Conservation (phyloP, 371 early-diverging fungal species). For the Phascolomyces articulosus region DNA sequence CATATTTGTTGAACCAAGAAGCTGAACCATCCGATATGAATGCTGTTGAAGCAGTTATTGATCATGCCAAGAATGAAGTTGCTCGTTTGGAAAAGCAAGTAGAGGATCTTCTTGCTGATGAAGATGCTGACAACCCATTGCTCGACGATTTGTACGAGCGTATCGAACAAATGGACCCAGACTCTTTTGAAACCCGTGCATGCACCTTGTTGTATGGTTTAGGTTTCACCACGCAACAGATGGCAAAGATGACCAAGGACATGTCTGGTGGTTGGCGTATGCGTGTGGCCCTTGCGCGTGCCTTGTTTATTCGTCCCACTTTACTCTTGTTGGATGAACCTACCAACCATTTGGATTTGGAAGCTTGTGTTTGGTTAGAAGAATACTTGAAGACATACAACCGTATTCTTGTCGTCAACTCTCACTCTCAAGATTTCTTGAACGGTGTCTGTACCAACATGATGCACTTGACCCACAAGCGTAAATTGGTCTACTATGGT, state of each 20-base stretch:
- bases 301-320: constrained; percentile 95
- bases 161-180: constrained; percentile 89
- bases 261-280: constrained; percentile 99
- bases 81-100: constrained; percentile 88
- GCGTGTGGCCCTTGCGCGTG: constrained; percentile 97
- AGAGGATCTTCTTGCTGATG: constrained; percentile 85
- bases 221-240: constrained; percentile 88
- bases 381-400: constrained; percentile 94
- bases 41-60: constrained; percentile 91
- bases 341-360: constrained; percentile 97
- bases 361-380: constrained; percentile 98
- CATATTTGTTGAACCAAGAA: constrained; percentile 94
- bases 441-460: constrained; percentile 98
- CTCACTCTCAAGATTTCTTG: constrained; percentile 99
- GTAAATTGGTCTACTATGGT: constrained; percentile 91
- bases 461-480: constrained; percentile 86
- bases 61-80: constrained; percentile 87
- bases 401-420: constrained; percentile 94
- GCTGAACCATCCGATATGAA: constrained; percentile 91
- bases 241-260: constrained; percentile 89
- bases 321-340: constrained; percentile 98
- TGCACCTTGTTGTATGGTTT: constrained; percentile 91
- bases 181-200: constrained; percentile 95
- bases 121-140: constrained; percentile 85
- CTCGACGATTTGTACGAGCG: constrained; percentile 96